phyloP scores from a whole-genome alignment of 163 green algal species.

The Chloromonas sp. region DNA sequence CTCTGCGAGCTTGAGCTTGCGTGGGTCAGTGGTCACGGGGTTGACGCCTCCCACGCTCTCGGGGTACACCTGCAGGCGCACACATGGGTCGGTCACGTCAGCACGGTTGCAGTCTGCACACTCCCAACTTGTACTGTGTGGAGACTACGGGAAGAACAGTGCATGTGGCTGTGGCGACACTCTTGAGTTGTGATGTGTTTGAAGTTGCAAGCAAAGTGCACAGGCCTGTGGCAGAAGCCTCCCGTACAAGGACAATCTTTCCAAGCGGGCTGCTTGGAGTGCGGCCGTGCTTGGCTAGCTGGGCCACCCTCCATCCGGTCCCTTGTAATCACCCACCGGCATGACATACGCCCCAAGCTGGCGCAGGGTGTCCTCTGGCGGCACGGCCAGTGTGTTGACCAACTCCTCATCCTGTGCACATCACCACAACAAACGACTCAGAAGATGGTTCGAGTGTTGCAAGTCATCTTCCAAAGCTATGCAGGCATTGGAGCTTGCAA shows the following conservation, averaged over 20 bases:
- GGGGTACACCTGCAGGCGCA: constrained; percentile 1
- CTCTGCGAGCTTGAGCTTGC: background rate
- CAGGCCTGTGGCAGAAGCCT: no score
- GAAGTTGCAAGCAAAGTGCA: no score
- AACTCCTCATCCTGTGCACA: constrained; percentile 8
- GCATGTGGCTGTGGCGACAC: no score
- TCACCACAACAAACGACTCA: background rate
- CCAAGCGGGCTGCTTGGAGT: no score
- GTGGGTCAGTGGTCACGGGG: constrained; percentile 24
- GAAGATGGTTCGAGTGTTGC: background rate
- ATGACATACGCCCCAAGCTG: background rate
- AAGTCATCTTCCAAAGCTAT: background rate
- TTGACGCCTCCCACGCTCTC: constrained; percentile 28
- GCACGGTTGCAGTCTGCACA: no score
- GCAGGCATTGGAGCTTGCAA: background rate
- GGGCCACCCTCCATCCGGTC: no score
- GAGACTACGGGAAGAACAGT: no score
- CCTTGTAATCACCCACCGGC: background rate
- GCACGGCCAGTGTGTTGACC: background rate
- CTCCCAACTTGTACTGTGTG: no score
- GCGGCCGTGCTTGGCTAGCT: no score
- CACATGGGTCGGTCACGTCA: background rate
- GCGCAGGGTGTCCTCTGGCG: background rate
- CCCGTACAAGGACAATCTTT: no score
- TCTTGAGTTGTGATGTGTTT: no score